phyloP scores from a whole-genome alignment of 2,329 filamentous ascomycete species.

The Trichophyton mentagrophytes region DNA sequence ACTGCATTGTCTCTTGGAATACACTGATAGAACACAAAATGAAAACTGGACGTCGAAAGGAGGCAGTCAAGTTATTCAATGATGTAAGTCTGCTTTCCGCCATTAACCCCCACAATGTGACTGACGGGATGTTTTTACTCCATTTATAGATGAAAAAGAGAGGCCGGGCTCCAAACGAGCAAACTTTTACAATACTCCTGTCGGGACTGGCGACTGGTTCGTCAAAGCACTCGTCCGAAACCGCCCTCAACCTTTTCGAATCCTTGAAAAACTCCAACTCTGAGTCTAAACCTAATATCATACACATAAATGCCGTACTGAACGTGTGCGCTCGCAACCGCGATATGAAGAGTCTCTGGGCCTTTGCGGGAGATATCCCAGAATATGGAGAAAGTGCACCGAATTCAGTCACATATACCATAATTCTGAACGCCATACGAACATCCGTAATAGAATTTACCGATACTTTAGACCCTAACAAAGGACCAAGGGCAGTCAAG shows the following conservation, averaged over 20 bases:
- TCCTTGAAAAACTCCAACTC: slow-evolving; percentile 54
- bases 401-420: slow-evolving; percentile 64
- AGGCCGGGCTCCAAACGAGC: slow-evolving; percentile 61
- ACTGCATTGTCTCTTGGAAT: slow-evolving; percentile 76
- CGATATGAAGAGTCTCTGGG: slow-evolving; percentile 71
- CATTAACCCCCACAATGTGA: not conserved
- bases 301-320: slow-evolving; percentile 81
- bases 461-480: slow-evolving; percentile 18
- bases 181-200: slow-evolving; percentile 76
- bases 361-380: slow-evolving; percentile 59
- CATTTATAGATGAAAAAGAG: slow-evolving; percentile 78
- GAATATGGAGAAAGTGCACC: slow-evolving; percentile 50
- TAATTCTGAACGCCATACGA: slow-evolving; percentile 65
- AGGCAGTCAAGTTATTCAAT: slow-evolving; percentile 73
- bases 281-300: slow-evolving; percentile 56
- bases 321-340: slow-evolving; percentile 61
- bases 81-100: slow-evolving; percentile 46
- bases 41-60: slow-evolving; percentile 44
- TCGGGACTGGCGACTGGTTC: slow-evolving; percentile 50
- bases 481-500: slow-evolving; percentile 13
- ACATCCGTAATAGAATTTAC: slow-evolving; percentile 25
- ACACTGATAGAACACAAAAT: slow-evolving; percentile 63
- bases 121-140: slow-evolving; percentile 7
- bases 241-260: slow-evolving; percentile 65
- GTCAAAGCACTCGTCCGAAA: slow-evolving; percentile 47